Evolutionary conservation across 2,329 filamentous ascomycete species (phyloP).

Genomic region (Delphinella strobiligena): DNA sequence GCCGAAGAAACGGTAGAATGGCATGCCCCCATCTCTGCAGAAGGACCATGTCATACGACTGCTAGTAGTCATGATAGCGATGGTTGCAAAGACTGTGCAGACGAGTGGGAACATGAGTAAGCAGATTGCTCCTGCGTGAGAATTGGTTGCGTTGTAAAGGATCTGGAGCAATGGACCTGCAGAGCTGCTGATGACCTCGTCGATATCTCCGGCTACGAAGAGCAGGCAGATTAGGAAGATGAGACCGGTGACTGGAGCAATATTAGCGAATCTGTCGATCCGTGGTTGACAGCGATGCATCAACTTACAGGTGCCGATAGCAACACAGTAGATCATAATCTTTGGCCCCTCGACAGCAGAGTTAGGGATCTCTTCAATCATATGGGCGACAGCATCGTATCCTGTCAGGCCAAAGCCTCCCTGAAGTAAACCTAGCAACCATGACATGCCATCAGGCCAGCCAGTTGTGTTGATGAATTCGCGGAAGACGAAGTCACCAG

Average conservation of each 20-base stretch:
- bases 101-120: slow-evolving; percentile 24
- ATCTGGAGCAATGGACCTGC: slow-evolving; percentile 23
- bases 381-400: slow-evolving; percentile 42
- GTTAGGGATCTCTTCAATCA: slow-evolving; percentile 28
- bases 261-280: no score
- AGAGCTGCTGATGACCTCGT: slow-evolving; percentile 19
- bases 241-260: slow-evolving; percentile 25
- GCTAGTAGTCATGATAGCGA: slow-evolving; percentile 24
- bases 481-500: slow-evolving; percentile 52
- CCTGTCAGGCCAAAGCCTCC: slow-evolving; percentile 28
- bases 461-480: slow-evolving; percentile 49
- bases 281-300: no score
- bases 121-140: slow-evolving; percentile 21
- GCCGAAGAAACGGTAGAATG: slow-evolving; percentile 21
- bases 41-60: slow-evolving; percentile 26
- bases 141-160: slow-evolving; percentile 23
- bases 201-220: slow-evolving; percentile 22
- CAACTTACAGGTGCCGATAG: slow-evolving; percentile 22
- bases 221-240: slow-evolving; percentile 24
- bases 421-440: slow-evolving; percentile 32
- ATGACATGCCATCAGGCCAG: slow-evolving; percentile 26
- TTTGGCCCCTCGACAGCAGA: slow-evolving; percentile 22
- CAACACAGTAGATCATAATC: slow-evolving; percentile 25
- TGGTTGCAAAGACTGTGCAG: slow-evolving; percentile 23
- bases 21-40: slow-evolving; percentile 23